Conservation (phyloP, 345 rosid species). For the Reutealis trisperma region DNA sequence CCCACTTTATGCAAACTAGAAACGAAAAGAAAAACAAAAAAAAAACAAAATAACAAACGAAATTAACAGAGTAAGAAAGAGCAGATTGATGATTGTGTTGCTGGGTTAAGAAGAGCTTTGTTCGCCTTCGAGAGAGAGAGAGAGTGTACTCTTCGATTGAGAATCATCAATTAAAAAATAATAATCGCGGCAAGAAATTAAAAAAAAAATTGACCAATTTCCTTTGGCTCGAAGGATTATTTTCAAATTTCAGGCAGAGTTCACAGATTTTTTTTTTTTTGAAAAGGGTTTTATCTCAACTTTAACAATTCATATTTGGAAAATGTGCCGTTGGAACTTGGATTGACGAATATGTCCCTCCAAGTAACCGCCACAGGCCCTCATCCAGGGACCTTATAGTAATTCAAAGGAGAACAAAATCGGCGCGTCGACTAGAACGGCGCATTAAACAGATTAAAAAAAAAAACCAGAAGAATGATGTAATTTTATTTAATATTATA, state of each 20-base stretch:
- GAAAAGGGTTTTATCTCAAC: not conserved
- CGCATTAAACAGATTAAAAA: too few relatives aligned
- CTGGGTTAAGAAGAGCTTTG: not conserved
- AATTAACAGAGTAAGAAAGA: not conserved
- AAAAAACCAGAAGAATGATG: not conserved
- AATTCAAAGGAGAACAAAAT: not conserved
- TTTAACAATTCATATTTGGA: not conserved
- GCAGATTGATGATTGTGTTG: not conserved
- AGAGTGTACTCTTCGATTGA: too few relatives aligned
- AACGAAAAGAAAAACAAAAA: not conserved
- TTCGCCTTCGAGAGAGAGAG: not conserved
- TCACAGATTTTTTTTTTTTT: not conserved
- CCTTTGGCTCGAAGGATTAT: too few relatives aligned
- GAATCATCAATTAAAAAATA: too few relatives aligned
- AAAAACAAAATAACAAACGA: not conserved
- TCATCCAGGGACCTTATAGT: not conserved
- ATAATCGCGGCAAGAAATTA: too few relatives aligned
- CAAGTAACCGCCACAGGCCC: not conserved
- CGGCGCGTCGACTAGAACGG: too few relatives aligned
- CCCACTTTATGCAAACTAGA: not conserved
- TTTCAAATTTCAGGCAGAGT: too few relatives aligned
- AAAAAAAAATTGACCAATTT: too few relatives aligned
- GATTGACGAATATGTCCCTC: not conserved
- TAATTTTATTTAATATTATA: not conserved
- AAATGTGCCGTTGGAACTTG: constrained; percentile 4